Percentiles rank a stretch among this genome's conserved stretches.
Conservation (phyloP, 805 yeast species). For the Priceomyces medius region DNA sequence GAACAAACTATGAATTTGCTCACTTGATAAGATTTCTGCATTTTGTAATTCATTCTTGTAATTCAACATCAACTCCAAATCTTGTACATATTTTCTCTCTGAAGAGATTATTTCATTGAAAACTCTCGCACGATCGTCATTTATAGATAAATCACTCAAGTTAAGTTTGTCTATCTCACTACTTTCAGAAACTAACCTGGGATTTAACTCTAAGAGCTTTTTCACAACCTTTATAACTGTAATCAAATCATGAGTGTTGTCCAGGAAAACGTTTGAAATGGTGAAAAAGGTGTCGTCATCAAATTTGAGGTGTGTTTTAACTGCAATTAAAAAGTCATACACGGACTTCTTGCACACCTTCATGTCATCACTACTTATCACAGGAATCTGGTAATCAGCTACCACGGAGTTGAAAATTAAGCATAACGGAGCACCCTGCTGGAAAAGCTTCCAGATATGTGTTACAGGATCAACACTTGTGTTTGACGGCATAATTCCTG, state of each 20-base stretch:
- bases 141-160: constrained; percentile 27
- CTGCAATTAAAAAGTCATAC: constrained; percentile 85
- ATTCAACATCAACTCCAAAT: constrained; percentile 67
- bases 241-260: constrained; percentile 72
- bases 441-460: constrained; percentile 81
- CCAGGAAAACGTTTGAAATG: constrained; percentile 83
- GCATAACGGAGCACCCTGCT: constrained; percentile 91
- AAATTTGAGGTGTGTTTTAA: constrained; percentile 70
- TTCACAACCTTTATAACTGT: constrained; percentile 73
- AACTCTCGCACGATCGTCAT: constrained; percentile 70
- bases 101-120: constrained; percentile 82
- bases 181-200: constrained; percentile 5
- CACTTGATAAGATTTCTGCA: constrained; percentile 70
- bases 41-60: constrained; percentile 69
- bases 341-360: constrained; percentile 85
- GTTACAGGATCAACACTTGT: constrained; percentile 88
- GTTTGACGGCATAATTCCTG: constrained; percentile 74
- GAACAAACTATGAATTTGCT: constrained; percentile 75
- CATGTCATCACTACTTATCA: constrained; percentile 74
- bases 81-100: constrained; percentile 91
- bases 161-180: constrained; percentile 9
- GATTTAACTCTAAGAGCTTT: constrained; percentile 42
- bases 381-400: constrained; percentile 45
- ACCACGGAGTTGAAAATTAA: constrained; percentile 72
- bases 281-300: constrained; percentile 85